phyloP scores from a whole-genome alignment of 2,329 filamentous ascomycete genomes.

The Epichloe typhina region DNA sequence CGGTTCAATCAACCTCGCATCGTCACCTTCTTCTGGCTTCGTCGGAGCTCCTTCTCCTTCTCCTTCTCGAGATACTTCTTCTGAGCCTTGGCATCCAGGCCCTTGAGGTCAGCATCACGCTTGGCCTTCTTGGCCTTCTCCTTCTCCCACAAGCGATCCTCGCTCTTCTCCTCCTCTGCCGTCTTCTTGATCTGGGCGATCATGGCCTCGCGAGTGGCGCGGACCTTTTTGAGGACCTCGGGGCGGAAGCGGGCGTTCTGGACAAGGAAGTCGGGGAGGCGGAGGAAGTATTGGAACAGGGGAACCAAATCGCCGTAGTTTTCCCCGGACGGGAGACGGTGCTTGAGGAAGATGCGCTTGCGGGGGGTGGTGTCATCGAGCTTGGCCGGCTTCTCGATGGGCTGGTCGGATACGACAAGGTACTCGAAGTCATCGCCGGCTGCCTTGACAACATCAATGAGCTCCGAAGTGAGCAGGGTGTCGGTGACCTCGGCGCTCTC shows the following conservation, averaged over 20 bases:
- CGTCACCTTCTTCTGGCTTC: slow-evolving; percentile 41
- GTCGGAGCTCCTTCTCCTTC: slow-evolving; percentile 56
- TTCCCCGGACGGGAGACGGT: slow-evolving; percentile 51
- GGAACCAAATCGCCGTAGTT: slow-evolving; percentile 55
- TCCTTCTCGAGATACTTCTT: slow-evolving; percentile 77
- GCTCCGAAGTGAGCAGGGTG: slow-evolving; percentile 70
- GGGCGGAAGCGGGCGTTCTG: slow-evolving; percentile 71
- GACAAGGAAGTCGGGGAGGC: slow-evolving; percentile 72
- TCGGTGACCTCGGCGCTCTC: slow-evolving; percentile 94
- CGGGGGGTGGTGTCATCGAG: slow-evolving; percentile 71
- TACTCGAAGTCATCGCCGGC: slow-evolving; percentile 74
- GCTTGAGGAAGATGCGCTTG: slow-evolving; percentile 77
- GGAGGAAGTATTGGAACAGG: slow-evolving; percentile 70
- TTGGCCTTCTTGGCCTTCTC: slow-evolving; percentile 78
- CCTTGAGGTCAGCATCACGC: slow-evolving; percentile 68
- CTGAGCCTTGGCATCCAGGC: slow-evolving; percentile 68
- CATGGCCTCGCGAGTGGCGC: slow-evolving; percentile 65
- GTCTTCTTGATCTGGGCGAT: slow-evolving; percentile 66
- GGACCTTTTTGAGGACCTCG: slow-evolving; percentile 82
- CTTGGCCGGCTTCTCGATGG: slow-evolving; percentile 70
- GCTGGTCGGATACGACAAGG: slow-evolving; percentile 80
- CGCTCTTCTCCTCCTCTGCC: slow-evolving; percentile 67
- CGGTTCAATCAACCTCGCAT: slow-evolving; percentile 28
- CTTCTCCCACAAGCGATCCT: slow-evolving; percentile 59
- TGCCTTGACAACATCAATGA: slow-evolving; percentile 63